Percentiles rank a stretch among this genome's conserved stretches.
Conservation (phyloP, 2,329 filamentous ascomycete species). For the Lecanicillium sp. region DNA sequence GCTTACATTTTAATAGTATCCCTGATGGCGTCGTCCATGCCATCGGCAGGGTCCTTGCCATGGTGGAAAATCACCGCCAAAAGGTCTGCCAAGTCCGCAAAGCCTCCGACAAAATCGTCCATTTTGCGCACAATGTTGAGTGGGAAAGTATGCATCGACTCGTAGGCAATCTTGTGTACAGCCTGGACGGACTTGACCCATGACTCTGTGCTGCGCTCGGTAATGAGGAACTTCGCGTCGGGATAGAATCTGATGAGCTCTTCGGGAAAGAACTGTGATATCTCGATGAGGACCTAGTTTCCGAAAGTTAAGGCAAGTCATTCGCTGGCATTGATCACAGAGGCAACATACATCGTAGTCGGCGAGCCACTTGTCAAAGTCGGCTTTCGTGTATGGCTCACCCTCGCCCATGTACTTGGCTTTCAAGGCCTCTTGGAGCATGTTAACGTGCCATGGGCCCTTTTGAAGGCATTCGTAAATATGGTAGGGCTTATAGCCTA, state of each 20-base stretch:
- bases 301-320: neutral
- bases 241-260: slow-evolving; percentile 22
- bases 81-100: neutral
- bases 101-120: slow-evolving; percentile 10
- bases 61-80: slow-evolving; percentile 4
- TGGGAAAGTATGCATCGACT: slow-evolving; percentile 12
- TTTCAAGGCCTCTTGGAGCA: slow-evolving; percentile 21
- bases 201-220: slow-evolving; percentile 24
- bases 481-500: slow-evolving; percentile 29
- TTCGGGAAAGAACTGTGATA: slow-evolving; percentile 18
- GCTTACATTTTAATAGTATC: too few species aligned
- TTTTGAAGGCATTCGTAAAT: slow-evolving; percentile 21
- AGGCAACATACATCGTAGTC: slow-evolving; percentile 26
- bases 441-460: slow-evolving; percentile 15
- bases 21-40: neutral
- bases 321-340: neutral
- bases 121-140: slow-evolving; percentile 18
- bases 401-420: slow-evolving; percentile 20
- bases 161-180: slow-evolving; percentile 15
- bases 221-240: slow-evolving; percentile 27
- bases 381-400: slow-evolving; percentile 23
- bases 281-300: neutral
- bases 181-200: slow-evolving; percentile 23
- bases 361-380: slow-evolving; percentile 33
- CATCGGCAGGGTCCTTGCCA: neutral